phyloP scores from a whole-genome alignment of 2,329 filamentous ascomycete genomes.

The Chalaropsis thielavioides region DNA sequence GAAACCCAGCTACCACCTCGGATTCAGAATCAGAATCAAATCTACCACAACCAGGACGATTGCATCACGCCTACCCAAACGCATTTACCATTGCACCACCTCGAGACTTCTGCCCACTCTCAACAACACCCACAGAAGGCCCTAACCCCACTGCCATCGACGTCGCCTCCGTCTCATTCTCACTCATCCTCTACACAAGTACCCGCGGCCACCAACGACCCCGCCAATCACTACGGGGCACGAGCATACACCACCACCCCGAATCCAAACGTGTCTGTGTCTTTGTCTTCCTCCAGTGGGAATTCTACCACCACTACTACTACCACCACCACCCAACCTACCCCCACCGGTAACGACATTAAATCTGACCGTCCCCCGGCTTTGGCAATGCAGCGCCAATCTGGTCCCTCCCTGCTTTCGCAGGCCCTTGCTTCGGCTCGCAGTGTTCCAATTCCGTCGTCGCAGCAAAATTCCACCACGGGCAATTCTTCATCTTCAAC shows the following conservation, averaged over 20 bases:
- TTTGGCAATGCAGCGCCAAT: constrained; percentile 28
- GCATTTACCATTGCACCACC: neutral
- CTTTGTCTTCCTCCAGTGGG: neutral
- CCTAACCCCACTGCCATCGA: neutral
- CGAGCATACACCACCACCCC: neutral
- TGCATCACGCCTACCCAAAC: neutral
- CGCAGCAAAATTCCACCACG: constrained; percentile 10
- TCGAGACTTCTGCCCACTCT: neutral
- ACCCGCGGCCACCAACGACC: neutral
- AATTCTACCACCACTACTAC: neutral
- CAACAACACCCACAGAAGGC: neutral
- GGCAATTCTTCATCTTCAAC: constrained; percentile 10
- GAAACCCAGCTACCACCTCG: neutral
- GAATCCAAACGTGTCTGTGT: neutral
- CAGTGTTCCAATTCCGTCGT: constrained; percentile 29
- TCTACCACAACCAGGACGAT: neutral
- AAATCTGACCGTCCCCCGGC: constrained; percentile 32
- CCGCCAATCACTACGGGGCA: constrained; percentile 3
- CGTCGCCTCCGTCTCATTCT: constrained; percentile 6
- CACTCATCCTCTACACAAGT: neutral
- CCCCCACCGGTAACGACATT: constrained; percentile 19
- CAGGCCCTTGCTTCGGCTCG: constrained; percentile 45
- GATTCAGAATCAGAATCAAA: neutral
- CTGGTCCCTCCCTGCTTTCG: constrained; percentile 41
- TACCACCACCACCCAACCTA: neutral